These are phyloP conservation scores for Craspedostauros australis DNA, from an alignment of 108 stramenopile species.

Conservation along the genomic window DNA sequence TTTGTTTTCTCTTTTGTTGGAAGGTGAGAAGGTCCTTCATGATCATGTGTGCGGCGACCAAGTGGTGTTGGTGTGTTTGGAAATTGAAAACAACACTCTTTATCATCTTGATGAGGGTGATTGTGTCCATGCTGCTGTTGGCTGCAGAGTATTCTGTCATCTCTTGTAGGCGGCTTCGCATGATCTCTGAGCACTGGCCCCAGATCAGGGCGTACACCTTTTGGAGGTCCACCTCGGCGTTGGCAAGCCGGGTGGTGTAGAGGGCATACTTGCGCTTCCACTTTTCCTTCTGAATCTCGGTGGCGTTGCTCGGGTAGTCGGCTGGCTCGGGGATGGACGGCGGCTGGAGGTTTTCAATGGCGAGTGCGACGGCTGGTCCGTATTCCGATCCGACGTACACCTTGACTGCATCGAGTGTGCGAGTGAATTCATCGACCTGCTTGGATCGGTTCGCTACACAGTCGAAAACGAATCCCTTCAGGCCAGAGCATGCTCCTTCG, in stretches of 20 bases:
- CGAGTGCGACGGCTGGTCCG: neutral
- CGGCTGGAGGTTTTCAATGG: neutral
- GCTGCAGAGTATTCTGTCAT: neutral
- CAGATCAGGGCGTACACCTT: slow-evolving; percentile 3
- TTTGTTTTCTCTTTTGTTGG: neutral
- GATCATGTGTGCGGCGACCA: slow-evolving; percentile 9
- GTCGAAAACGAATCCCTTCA: slow-evolving; percentile 2
- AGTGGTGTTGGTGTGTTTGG: slow-evolving; percentile 7
- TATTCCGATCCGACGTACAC: slow-evolving; percentile 1
- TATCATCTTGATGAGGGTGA: slow-evolving; percentile 11
- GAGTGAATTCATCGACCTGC: neutral
- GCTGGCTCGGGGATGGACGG: neutral
- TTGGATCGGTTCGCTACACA: neutral
- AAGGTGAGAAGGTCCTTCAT: slow-evolving; percentile 2
- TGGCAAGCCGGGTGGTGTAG: too few relatives aligned
- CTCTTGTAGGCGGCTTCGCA: slow-evolving; percentile 3
- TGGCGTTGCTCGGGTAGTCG: neutral
- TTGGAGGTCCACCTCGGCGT: neutral
- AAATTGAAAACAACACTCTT: neutral
- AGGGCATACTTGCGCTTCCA: too few relatives aligned
- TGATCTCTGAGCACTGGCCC: slow-evolving; percentile 20
- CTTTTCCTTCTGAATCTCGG: too few relatives aligned
- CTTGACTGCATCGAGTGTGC: neutral
- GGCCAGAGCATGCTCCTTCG: neutral
- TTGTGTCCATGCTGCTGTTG: neutral